phyloP scores from a whole-genome alignment of 257 asterid species.

The Datura wrightii region DNA sequence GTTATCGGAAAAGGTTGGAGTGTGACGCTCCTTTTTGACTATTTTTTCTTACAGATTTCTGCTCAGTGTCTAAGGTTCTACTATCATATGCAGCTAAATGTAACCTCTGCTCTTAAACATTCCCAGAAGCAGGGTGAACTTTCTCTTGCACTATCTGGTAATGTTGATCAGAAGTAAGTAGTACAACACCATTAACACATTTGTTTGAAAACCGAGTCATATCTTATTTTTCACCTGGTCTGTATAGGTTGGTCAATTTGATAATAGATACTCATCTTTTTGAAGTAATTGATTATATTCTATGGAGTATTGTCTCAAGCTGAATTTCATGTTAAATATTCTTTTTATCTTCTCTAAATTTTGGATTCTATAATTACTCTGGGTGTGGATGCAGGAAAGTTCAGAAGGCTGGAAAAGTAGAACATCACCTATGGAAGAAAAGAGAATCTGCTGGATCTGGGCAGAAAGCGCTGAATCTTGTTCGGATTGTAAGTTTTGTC shows the following conservation, averaged over 20 bases:
- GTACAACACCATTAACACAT: neutral
- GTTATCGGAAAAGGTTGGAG: slow-evolving; percentile 47
- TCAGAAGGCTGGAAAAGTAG: slow-evolving; percentile 58
- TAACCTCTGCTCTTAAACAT: slow-evolving; percentile 35
- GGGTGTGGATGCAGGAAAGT: slow-evolving; percentile 48
- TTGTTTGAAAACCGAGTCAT: neutral
- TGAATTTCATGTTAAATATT: neutral
- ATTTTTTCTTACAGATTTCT: neutral
- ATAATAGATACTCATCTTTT: neutral
- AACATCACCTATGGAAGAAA: slow-evolving; percentile 86
- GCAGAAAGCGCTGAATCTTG: slow-evolving; percentile 76
- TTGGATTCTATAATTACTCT: neutral
- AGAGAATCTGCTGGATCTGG: slow-evolving; percentile 87
- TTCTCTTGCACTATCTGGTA: slow-evolving; percentile 34
- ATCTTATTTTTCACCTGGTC: neutral
- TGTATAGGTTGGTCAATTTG: slow-evolving; percentile 15
- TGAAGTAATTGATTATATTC: neutral
- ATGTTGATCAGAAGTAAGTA: slow-evolving; percentile 49
- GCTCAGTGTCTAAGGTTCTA: slow-evolving; percentile 22
- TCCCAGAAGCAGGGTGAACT: slow-evolving; percentile 35
- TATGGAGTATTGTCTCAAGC: neutral
- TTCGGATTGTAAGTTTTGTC: slow-evolving; percentile 58
- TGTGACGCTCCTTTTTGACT: neutral
- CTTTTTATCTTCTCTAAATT: neutral
- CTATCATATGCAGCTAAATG: slow-evolving; percentile 39